Conservation (phyloP, 129 eudicot genomes). For the Logfia minima region DNA sequence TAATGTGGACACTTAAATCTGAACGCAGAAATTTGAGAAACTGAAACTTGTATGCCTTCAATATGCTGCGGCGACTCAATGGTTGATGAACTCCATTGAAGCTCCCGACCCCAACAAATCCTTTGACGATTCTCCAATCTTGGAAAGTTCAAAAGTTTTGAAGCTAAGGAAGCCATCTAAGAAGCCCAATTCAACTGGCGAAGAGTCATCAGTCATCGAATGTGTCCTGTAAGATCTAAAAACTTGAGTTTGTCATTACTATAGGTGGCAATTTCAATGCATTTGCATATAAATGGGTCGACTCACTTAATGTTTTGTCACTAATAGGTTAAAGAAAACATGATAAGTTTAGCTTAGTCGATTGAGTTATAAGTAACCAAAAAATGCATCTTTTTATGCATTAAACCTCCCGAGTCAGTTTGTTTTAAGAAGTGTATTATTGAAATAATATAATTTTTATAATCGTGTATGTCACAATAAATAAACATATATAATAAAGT, state of each 20-base stretch:
- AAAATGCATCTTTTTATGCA: too few relatives aligned
- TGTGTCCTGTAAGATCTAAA: slow-evolving; percentile 57
- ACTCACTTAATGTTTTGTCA: background rate
- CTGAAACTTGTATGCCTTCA: slow-evolving; percentile 88
- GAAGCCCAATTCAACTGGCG: slow-evolving; percentile 48
- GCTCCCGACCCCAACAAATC: slow-evolving; percentile 29
- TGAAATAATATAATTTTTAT: background rate
- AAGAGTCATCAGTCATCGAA: slow-evolving; percentile 56
- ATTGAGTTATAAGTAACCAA: background rate
- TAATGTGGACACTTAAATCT: too few relatives aligned
- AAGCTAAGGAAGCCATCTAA: slow-evolving; percentile 60
- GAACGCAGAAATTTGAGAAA: slow-evolving; percentile 88
- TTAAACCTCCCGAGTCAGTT: too few relatives aligned
- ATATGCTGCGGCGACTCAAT: slow-evolving; percentile 83
- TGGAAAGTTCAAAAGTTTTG: slow-evolving; percentile 46
- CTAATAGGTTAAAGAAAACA: background rate
- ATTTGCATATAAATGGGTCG: background rate
- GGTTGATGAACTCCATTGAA: slow-evolving; percentile 79
- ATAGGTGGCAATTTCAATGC: background rate
- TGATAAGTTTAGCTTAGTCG: background rate
- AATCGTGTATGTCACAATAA: background rate
- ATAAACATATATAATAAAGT: background rate
- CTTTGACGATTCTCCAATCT: slow-evolving; percentile 28
- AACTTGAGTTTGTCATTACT: background rate
- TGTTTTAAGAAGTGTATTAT: too few relatives aligned